Conservation (phyloP, 768 basidiomycete species). For the Suillus brevipes region DNA sequence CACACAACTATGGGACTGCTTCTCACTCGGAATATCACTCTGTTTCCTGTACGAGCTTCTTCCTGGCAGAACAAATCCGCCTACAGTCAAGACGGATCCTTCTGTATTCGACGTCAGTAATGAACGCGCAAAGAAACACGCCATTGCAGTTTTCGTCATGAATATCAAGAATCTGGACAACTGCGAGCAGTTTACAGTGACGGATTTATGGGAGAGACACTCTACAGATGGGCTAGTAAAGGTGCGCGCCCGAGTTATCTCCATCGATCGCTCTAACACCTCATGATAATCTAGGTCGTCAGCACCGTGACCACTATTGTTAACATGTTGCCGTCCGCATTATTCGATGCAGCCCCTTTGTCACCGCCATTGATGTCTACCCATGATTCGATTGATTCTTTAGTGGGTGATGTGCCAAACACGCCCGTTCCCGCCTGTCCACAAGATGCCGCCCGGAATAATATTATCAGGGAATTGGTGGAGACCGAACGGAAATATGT, state of each 20-base stretch:
- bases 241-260: slow-evolving; percentile 45
- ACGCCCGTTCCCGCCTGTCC: slow-evolving; percentile 49
- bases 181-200: slow-evolving; percentile 85
- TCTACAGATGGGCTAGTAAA: slow-evolving; percentile 95
- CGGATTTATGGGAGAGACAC: slow-evolving; percentile 86
- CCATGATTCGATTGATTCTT: slow-evolving; percentile 61
- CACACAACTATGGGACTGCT: slow-evolving; percentile 90
- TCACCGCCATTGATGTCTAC: slow-evolving; percentile 57
- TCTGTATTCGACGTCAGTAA: slow-evolving; percentile 65
- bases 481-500: slow-evolving; percentile 97
- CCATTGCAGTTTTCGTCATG: slow-evolving; percentile 91
- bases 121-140: slow-evolving; percentile 86
- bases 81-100: slow-evolving; percentile 62
- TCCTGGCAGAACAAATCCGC: slow-evolving; percentile 36
- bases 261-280: slow-evolving; percentile 7
- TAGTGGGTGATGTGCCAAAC: slow-evolving; percentile 44
- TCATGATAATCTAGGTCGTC: slow-evolving; percentile 60
- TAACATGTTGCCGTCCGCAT: slow-evolving; percentile 65
- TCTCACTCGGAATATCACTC: slow-evolving; percentile 89
- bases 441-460: slow-evolving; percentile 68
- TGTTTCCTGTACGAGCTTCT: slow-evolving; percentile 97
- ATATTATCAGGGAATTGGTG: slow-evolving; percentile 85
- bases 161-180: slow-evolving; percentile 70
- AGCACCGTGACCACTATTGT: slow-evolving; percentile 87
- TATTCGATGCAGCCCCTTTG: slow-evolving; percentile 62